Percentiles rank a stretch among this genome's conserved stretches.
phyloP scores from a whole-genome alignment of 2,329 filamentous ascomycete genomes.

The Berkeleyomyces basicola region DNA sequence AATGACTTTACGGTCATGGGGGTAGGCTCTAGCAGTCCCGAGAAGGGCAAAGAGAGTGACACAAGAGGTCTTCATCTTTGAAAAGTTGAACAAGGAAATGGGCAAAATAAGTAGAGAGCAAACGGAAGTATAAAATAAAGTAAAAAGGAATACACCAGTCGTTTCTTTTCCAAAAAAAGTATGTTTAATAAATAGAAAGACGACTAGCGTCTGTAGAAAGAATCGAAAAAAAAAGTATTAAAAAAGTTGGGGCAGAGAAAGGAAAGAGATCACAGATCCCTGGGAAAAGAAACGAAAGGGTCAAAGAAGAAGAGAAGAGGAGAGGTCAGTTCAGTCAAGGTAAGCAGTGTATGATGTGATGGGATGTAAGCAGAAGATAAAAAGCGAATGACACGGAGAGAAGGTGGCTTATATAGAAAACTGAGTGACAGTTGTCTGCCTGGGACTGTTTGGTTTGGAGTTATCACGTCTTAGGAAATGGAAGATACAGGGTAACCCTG shows the following conservation, averaged over 20 bases:
- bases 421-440: background rate
- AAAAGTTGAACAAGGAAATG: background rate
- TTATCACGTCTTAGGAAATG: too few relatives aligned
- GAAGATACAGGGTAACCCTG: too few relatives aligned
- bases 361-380: constrained; percentile 1
- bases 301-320: constrained; percentile 1
- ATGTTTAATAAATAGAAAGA: background rate
- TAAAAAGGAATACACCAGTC: background rate
- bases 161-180: constrained; percentile 7
- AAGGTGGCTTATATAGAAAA: background rate
- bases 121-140: background rate
- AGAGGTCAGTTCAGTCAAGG: background rate
- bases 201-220: constrained; percentile 6
- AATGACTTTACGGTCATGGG: constrained; percentile 12
- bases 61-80: constrained; percentile 8
- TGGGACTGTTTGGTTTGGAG: too few relatives aligned
- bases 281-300: constrained; percentile 10
- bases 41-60: constrained; percentile 12
- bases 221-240: background rate
- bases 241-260: constrained; percentile 6
- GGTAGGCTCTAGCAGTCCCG: constrained; percentile 14
- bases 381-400: background rate
- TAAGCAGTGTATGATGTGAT: background rate
- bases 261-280: constrained; percentile 13
- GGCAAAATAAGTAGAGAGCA: background rate